Evolutionary conservation across 2,329 filamentous ascomycete genomes (phyloP).

Genomic region (Endoconidiophora polonica): DNA sequence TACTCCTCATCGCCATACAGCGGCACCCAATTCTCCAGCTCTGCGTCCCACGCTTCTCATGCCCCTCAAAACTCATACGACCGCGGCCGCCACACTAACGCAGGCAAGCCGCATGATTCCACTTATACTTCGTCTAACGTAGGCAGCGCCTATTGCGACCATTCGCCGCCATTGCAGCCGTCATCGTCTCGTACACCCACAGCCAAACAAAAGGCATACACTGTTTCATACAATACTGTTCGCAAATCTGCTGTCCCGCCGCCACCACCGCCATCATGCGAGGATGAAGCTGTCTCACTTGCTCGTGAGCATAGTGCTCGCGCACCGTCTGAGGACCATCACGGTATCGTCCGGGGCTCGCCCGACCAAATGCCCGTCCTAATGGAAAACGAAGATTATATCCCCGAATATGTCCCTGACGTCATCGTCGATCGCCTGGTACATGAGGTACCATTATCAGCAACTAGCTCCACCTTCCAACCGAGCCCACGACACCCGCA

Average conservation of each 20-base stretch:
- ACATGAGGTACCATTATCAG: background rate
- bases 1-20: slow-evolving; percentile 1
- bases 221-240: slow-evolving; percentile 11
- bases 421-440: slow-evolving; percentile 5
- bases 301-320: slow-evolving; percentile 7
- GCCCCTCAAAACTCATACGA: background rate
- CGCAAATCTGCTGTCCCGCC: slow-evolving; percentile 10
- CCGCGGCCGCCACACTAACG: background rate
- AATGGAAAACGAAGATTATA: slow-evolving; percentile 9
- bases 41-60: background rate
- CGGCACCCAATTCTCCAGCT: background rate
- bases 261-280: slow-evolving; percentile 10
- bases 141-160: background rate
- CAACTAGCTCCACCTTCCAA: background rate
- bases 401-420: slow-evolving; percentile 6
- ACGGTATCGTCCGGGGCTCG: slow-evolving; percentile 9
- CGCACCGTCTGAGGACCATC: slow-evolving; percentile 2
- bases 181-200: background rate
- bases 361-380: slow-evolving; percentile 9
- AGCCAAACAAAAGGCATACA: slow-evolving; percentile 7
- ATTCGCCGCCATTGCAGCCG: background rate
- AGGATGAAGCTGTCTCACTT: slow-evolving; percentile 10
- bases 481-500: background rate
- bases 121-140: background rate
- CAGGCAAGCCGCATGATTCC: background rate